These are phyloP conservation scores for Ganoderma meredithae DNA, from an alignment of 1,284 basidiomycete species.

Conservation along the genomic window DNA sequence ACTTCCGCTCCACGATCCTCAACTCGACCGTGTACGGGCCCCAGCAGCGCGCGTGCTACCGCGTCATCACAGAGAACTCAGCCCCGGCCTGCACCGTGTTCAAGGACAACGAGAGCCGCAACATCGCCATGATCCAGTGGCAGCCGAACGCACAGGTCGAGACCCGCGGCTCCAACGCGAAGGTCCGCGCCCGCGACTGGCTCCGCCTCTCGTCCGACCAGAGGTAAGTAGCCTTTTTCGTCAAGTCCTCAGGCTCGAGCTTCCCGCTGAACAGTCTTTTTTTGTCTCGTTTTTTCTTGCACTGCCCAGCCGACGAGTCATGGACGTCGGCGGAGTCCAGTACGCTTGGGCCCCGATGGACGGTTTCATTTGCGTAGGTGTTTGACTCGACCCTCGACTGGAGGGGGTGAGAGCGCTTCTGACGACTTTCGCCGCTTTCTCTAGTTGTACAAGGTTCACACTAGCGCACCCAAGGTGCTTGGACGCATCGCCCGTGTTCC, in stretches of 20 bases:
- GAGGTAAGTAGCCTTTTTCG: conserved; percentile 48
- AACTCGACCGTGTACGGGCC: conserved; percentile 62
- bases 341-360: conserved; percentile 53
- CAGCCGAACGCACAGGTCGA: conserved; percentile 60
- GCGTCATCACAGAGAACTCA: conserved; percentile 52
- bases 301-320: conserved; percentile 47
- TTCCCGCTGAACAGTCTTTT: neutral
- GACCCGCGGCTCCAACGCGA: conserved; percentile 55
- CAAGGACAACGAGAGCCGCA: conserved; percentile 56
- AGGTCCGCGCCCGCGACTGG: conserved; percentile 61
- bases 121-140: conserved; percentile 68
- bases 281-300: neutral
- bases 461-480: conserved; percentile 40
- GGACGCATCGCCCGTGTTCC: conserved; percentile 41
- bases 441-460: conserved; percentile 43
- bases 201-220: conserved; percentile 57
- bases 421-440: neutral
- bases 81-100: conserved; percentile 61
- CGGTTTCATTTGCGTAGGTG: conserved; percentile 50
- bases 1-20: conserved; percentile 57
- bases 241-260: neutral
- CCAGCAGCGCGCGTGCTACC: conserved; percentile 43
- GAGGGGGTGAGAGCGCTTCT: neutral
- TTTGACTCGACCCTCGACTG: too few species aligned
- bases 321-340: conserved; percentile 49